Conservation (phyloP, 2,329 filamentous ascomycete species). For the Pestalotiopsis sp. region DNA sequence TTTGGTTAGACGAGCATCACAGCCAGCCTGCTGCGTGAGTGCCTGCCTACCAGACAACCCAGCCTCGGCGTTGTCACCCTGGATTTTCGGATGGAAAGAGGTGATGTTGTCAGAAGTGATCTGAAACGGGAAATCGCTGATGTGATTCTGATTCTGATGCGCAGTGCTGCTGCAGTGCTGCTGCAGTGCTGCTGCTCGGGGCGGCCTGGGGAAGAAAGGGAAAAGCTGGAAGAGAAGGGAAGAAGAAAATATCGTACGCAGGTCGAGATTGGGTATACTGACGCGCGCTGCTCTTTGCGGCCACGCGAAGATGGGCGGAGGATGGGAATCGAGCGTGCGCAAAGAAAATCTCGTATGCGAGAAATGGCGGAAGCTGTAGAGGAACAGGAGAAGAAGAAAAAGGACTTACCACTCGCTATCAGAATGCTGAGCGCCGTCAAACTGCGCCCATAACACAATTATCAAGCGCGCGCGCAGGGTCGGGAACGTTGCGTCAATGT, state of each 20-base stretch:
- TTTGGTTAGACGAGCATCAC: background rate
- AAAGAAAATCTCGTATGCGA: background rate
- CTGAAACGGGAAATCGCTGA: background rate
- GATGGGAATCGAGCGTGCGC: background rate
- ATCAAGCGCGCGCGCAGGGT: background rate
- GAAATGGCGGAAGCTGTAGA: background rate
- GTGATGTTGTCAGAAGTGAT: background rate
- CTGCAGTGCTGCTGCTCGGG: background rate
- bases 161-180: background rate
- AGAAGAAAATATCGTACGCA: background rate
- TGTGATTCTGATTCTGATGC: background rate
- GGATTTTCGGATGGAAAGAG: background rate
- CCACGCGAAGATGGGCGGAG: background rate
- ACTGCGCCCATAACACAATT: slow-evolving; percentile 5
- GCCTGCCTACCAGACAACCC: background rate
- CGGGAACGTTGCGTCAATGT: background rate
- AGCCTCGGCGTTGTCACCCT: background rate
- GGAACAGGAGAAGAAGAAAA: background rate
- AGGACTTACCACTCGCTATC: background rate
- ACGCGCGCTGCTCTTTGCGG: background rate
- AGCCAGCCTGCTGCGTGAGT: background rate
- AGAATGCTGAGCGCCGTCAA: background rate
- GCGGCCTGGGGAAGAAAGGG: background rate
- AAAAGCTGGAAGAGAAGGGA: background rate
- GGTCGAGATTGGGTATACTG: background rate